Base-by-base conservation (phyloP, 768 basidiomycete species). In the Termitomyces sp. region DNA sequence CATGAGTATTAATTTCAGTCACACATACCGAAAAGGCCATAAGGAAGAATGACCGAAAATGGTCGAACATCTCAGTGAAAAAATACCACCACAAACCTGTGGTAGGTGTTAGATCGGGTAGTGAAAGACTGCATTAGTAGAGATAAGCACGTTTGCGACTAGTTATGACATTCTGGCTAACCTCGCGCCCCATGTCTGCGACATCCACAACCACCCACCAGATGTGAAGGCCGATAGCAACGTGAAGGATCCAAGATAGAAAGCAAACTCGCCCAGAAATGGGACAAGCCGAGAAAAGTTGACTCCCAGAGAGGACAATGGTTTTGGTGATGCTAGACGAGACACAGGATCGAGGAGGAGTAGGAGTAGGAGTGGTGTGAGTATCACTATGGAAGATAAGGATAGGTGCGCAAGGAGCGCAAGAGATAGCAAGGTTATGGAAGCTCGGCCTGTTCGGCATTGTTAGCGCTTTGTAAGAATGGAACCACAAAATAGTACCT, bases 21-120 rank as follows among this genome's bases (percentile, higher is more conserved):
- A 47, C 6, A 69, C 87, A 48, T 64, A 94, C 94, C 18, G 88
- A 90, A 71, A 98, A 98, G 18, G 90, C 91, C 80, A 94, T 88
- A 33, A 98, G 76, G 79, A 97, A 99, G 75, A 98, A 98, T 4
- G 88, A 84, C 32, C 97, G 78, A 77, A 98, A 99, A 68, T 98
- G 90, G 68, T 98, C 96, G 62, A 99, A 99, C 91, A 98, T 98
- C 70, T 98, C 96, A 12, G 94, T 98, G 74, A 98, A 98, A 76
- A 98, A 98, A 71, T 98, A 98, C 96, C 96, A 98, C 90, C 94
- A 94, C 30, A 98, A 73, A 2, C 97, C 96, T 4, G 91, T 85
- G 64, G 95, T 98, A 0, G 97, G 96, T 9, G 93, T 94, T 61
- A 98, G 72, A 68, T 97, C 95, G 2, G 90, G 89, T 9, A 97